Conservation (phyloP, 306 rosid species). For the Gillenia trifoliata region DNA sequence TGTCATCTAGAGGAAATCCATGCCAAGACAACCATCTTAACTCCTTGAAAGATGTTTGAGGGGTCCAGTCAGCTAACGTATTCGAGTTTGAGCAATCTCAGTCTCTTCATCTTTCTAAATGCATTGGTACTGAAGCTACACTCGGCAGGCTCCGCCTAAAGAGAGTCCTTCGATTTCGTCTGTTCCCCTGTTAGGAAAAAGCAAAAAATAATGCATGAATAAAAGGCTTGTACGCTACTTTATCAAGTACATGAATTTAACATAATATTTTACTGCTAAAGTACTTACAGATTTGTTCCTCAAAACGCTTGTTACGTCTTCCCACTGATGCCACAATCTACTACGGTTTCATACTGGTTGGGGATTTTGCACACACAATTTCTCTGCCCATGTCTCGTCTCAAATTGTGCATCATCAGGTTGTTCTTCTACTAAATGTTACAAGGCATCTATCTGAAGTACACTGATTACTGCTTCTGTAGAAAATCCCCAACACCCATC, state of each 20-base stretch:
- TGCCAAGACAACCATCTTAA: no score
- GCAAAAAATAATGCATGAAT: no score
- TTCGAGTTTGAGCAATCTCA: slow-evolving; percentile 39
- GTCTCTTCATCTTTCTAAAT: slow-evolving; percentile 27
- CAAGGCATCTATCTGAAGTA: slow-evolving; percentile 27
- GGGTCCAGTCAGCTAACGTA: no score
- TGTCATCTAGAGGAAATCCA: no score
- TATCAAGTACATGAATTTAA: no score
- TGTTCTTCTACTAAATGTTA: slow-evolving; percentile 5
- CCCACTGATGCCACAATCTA: slow-evolving; percentile 3
- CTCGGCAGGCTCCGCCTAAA: background rate
- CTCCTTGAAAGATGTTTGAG: slow-evolving; percentile 22
- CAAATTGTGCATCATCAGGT: slow-evolving; percentile 4
- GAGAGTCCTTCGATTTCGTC: background rate
- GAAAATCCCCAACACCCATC: slow-evolving; percentile 30
- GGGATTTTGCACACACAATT: slow-evolving; percentile 25
- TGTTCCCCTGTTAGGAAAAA: background rate
- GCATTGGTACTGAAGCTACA: background rate
- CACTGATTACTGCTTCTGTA: slow-evolving; percentile 26
- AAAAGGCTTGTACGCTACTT: no score
- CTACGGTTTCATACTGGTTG: slow-evolving; percentile 3
- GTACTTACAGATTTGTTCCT: background rate
- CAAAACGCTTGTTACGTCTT: background rate
- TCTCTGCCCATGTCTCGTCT: slow-evolving; percentile 45
- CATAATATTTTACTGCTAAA: no score